phyloP scores from a whole-genome alignment of 2,329 filamentous ascomycete species.

The Nannizzia gypsea region DNA sequence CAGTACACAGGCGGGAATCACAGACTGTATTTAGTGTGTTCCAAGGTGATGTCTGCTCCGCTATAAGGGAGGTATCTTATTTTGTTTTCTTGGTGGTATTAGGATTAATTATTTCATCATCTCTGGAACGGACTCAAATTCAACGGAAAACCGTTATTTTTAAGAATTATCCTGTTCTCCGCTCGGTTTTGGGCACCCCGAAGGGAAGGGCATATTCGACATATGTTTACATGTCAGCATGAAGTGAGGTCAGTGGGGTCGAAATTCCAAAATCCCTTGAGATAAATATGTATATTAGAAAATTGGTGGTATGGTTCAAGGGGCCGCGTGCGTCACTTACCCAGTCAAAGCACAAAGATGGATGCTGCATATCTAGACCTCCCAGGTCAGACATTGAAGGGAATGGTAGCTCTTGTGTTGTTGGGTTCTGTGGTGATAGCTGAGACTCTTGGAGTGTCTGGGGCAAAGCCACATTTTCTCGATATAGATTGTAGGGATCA shows the following conservation, averaged over 20 bases:
- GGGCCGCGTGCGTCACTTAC: neutral
- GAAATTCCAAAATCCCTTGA: neutral
- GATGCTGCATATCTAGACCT: neutral
- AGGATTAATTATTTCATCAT: neutral
- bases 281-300: neutral
- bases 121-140: neutral
- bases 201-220: neutral
- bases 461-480: neutral
- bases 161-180: too few relatives aligned
- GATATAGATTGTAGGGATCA: neutral
- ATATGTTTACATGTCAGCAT: neutral
- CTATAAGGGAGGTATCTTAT: neutral
- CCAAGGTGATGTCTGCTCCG: neutral
- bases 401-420: neutral
- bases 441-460: neutral
- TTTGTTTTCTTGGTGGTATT: neutral
- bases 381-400: neutral
- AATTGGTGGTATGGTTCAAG: neutral
- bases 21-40: neutral
- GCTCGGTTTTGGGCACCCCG: too few relatives aligned
- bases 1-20: neutral
- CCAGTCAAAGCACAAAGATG: neutral
- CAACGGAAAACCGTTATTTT: too few relatives aligned
- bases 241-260: neutral
- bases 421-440: neutral